These are phyloP conservation scores for Heliosperma pusillum DNA, from an alignment of 148 eudicot species.

Conservation along the genomic window DNA sequence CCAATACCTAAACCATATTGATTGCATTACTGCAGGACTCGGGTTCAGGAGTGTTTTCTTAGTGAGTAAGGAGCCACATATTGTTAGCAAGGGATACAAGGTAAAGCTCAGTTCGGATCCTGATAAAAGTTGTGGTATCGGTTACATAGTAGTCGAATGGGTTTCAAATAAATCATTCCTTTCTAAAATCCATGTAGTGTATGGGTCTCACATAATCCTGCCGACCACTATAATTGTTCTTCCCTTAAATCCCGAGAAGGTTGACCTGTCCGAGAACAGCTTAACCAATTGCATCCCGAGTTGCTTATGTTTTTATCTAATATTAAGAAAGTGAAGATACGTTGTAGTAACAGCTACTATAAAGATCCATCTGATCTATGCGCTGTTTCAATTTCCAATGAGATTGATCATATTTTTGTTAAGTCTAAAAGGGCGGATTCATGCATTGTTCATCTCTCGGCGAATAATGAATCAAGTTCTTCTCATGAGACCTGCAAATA, in stretches of 20 bases:
- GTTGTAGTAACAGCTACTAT: conserved; percentile 7
- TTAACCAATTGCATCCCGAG: conserved; percentile 36
- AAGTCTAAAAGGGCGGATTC: conserved; percentile 27
- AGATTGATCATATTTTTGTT: conserved; percentile 21
- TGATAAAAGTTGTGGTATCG: conserved; percentile 25
- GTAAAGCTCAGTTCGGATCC: conserved; percentile 38
- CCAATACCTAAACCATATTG: background rate
- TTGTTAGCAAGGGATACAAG: conserved; percentile 43
- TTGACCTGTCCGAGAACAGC: conserved; percentile 34
- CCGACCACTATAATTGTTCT: conserved; percentile 38
- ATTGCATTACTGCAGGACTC: conserved; percentile 24
- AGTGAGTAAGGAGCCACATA: conserved; percentile 31
- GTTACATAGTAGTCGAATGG: conserved; percentile 41
- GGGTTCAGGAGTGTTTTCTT: conserved; percentile 49
- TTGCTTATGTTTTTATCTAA: conserved; percentile 36
- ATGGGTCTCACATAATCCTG: conserved; percentile 21
- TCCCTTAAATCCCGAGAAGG: conserved; percentile 38
- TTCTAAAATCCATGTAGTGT: conserved; percentile 25
- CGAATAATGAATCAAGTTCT: background rate
- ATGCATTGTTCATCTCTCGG: conserved; percentile 25
- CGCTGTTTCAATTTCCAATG: conserved; percentile 31
- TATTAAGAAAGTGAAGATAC: conserved; percentile 29
- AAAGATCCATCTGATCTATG: conserved; percentile 11
- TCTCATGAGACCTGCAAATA: conserved; percentile 28
- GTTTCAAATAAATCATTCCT: conserved; percentile 18